Evolutionary conservation across 371 early-diverging fungal species (phyloP).

Genomic region (Syncephalastrum sp.): DNA sequence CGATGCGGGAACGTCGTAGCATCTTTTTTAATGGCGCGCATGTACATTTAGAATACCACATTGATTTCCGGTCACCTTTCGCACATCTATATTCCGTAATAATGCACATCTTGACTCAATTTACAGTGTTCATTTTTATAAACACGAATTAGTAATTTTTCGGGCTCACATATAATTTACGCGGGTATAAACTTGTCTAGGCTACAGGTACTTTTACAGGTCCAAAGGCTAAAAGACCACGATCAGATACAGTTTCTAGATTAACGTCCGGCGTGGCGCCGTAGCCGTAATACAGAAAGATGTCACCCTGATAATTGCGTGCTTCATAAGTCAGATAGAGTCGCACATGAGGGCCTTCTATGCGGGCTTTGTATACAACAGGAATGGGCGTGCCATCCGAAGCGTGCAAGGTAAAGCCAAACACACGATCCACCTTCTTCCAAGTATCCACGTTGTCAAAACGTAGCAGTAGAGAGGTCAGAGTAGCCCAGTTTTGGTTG

Average conservation of each 20-base stretch:
- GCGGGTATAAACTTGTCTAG: no score
- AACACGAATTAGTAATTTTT: not conserved
- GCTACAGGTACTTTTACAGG: constrained; percentile 2
- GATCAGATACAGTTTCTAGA: constrained; percentile 7
- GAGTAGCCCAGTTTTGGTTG: not conserved
- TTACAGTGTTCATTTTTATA: not conserved
- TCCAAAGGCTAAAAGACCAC: constrained; percentile 20
- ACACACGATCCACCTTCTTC: not conserved
- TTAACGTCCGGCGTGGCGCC: constrained; percentile 22
- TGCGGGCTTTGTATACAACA: constrained; percentile 13
- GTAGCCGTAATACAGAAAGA: constrained; percentile 21
- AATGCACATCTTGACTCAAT: no score
- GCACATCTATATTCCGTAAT: no score
- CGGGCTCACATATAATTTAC: not conserved
- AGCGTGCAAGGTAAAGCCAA: constrained; percentile 18
- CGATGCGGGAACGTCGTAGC: no score
- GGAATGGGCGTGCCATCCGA: not conserved
- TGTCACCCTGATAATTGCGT: not conserved
- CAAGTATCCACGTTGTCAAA: constrained; percentile 1
- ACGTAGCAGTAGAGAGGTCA: constrained; percentile 1
- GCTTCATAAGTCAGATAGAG: constrained; percentile 15
- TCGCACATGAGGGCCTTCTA: constrained; percentile 10
- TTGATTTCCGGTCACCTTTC: no score
- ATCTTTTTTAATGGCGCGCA: no score
- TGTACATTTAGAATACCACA: no score